Evolutionary conservation across 176 grass and related monocot species (phyloP).

Genomic region (Hordeum marinum): DNA sequence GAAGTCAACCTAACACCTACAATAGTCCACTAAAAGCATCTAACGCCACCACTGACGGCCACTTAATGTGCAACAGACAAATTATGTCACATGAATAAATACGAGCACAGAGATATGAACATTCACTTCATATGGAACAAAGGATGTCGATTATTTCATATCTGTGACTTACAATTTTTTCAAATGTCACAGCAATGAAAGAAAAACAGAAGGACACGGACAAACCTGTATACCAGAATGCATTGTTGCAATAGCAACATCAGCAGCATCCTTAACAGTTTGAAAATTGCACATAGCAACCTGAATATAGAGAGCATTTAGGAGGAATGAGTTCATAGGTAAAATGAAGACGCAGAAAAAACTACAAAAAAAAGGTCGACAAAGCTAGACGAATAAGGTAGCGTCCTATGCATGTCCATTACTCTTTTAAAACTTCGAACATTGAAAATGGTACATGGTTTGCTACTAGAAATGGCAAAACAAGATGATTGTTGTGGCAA

Average conservation of each 20-base stretch:
- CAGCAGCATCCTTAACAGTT: constrained; percentile 90
- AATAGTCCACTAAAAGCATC: not conserved
- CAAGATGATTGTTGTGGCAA: not conserved
- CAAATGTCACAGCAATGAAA: constrained; percentile 3
- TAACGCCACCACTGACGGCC: not conserved
- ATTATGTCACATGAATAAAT: not conserved
- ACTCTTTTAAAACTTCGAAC: constrained; percentile 8
- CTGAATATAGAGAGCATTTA: constrained; percentile 43
- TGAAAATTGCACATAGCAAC: constrained; percentile 98
- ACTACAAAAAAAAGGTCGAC: not conserved
- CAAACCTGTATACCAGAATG: constrained; percentile 98
- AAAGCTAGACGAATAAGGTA: not conserved
- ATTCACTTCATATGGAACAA: not conserved
- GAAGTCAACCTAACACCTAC: not conserved
- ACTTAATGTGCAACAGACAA: not conserved
- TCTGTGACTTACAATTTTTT: not conserved
- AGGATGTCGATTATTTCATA: not conserved
- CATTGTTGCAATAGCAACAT: constrained; percentile 99
- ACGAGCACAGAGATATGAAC: not conserved
- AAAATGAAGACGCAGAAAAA: constrained; percentile 3
- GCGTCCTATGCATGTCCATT: not conserved
- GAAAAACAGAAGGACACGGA: constrained; percentile 3
- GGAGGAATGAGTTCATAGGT: not conserved
- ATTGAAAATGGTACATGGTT: not conserved
- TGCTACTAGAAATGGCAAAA: not conserved